phyloP scores from a whole-genome alignment of 2,329 filamentous ascomycete genomes.

The Cercospora nicotianae region DNA sequence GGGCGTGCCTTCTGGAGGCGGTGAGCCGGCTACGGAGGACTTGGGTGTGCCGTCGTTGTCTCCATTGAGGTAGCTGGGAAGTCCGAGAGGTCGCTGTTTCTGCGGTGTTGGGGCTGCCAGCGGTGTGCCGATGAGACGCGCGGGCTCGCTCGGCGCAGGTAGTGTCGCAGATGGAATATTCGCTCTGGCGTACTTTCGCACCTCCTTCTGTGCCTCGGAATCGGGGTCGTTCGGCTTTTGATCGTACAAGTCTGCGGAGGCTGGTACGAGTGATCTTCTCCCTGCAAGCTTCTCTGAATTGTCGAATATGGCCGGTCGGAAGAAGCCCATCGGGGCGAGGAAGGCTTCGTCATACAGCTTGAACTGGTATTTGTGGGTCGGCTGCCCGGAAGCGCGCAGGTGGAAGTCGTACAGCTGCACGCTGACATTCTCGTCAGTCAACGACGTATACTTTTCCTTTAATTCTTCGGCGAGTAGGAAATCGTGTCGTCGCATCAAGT shows the following conservation, averaged over 20 bases:
- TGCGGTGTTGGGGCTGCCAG: constrained; percentile 30
- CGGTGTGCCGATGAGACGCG: constrained; percentile 43
- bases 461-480: constrained; percentile 92
- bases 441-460: constrained; percentile 88
- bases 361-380: constrained; percentile 90
- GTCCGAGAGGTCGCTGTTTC: constrained; percentile 55
- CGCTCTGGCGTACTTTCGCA: constrained; percentile 54
- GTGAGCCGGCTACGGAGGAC: constrained; percentile 84
- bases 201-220: constrained; percentile 76
- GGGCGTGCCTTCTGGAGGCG: constrained; percentile 72
- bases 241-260: constrained; percentile 93
- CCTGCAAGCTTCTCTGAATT: constrained; percentile 75
- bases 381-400: constrained; percentile 80
- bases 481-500: constrained; percentile 84
- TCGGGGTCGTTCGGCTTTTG: constrained; percentile 86
- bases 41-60: constrained; percentile 74
- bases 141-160: constrained; percentile 44
- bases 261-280: constrained; percentile 76
- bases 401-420: constrained; percentile 90
- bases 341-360: constrained; percentile 97
- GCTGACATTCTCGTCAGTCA: constrained; percentile 85
- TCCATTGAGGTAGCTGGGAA: constrained; percentile 65
- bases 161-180: constrained; percentile 43
- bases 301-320: constrained; percentile 84
- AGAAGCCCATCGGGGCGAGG: constrained; percentile 92